phyloP scores from a whole-genome alignment of 305 asterid genomes.

The Solanum hybrid region DNA sequence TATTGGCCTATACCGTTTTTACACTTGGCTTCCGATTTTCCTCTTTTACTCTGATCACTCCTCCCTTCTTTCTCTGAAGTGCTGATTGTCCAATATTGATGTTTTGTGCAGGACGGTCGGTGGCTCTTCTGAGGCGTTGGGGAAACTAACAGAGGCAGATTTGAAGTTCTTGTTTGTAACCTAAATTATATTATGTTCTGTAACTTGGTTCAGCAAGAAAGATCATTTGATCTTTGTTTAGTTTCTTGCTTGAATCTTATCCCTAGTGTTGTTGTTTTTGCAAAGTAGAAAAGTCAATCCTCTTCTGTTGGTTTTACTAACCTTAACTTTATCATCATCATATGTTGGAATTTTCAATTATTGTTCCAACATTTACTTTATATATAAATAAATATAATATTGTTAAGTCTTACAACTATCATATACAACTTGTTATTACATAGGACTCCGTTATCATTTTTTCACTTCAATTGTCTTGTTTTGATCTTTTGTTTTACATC shows the following conservation, averaged over 20 bases:
- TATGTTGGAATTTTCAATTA: background rate
- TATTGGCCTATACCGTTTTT: background rate
- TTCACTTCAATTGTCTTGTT: background rate
- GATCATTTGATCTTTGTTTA: slow-evolving; percentile 1
- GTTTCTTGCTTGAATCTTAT: slow-evolving; percentile 2
- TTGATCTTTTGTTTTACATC: background rate
- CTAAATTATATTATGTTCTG: slow-evolving; percentile 11
- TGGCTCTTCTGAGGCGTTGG: slow-evolving; percentile 67
- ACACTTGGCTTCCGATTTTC: background rate
- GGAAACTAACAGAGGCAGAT: slow-evolving; percentile 78
- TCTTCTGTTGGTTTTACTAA: background rate
- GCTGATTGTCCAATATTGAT: background rate
- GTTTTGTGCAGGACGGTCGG: slow-evolving; percentile 68
- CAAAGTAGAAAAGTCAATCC: background rate
- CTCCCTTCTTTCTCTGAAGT: background rate
- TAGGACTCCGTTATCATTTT: background rate
- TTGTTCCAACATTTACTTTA: background rate
- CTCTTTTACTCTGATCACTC: background rate
- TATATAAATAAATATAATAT: background rate
- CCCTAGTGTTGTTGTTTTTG: background rate
- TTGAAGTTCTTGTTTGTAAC: slow-evolving; percentile 64
- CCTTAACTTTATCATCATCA: background rate
- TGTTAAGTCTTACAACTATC: background rate
- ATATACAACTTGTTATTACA: background rate
- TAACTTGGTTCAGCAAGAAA: background rate